Evolutionary conservation across 148 eudicot genomes (phyloP).

Genomic region (Dysphania ambrosioides): DNA sequence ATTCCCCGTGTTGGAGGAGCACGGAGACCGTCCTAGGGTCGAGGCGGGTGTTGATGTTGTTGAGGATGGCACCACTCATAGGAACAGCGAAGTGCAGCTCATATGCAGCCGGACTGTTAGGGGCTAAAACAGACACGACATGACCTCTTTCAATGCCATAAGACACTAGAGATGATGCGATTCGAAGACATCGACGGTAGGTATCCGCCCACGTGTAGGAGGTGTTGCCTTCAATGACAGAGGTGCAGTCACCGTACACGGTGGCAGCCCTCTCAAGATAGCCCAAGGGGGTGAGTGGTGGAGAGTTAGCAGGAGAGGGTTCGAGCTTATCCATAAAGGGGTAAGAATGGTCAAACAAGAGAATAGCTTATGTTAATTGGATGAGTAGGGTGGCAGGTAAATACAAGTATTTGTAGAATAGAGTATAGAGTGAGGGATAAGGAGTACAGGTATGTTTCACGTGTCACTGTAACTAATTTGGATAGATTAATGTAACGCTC

Average conservation of each 20-base stretch:
- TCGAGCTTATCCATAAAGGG: slow-evolving; percentile 48
- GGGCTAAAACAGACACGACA: slow-evolving; percentile 72
- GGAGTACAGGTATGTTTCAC: neutral
- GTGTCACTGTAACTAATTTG: neutral
- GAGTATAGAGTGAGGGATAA: neutral
- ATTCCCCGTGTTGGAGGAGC: slow-evolving; percentile 37
- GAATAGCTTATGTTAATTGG: no score
- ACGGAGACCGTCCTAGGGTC: slow-evolving; percentile 42
- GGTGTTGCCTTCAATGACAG: slow-evolving; percentile 42
- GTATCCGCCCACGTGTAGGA: slow-evolving; percentile 68
- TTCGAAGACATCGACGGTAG: slow-evolving; percentile 39
- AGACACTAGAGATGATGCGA: slow-evolving; percentile 54
- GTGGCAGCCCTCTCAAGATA: slow-evolving; percentile 63
- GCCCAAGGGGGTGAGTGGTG: slow-evolving; percentile 56
- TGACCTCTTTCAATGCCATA: slow-evolving; percentile 35
- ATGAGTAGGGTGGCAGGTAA: no score
- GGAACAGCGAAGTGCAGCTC: slow-evolving; percentile 80
- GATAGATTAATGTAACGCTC: neutral
- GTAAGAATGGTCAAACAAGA: no score
- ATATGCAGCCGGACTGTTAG: slow-evolving; percentile 65
- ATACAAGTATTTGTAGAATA: neutral
- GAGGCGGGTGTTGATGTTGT: slow-evolving; percentile 51
- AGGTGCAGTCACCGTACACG: slow-evolving; percentile 54
- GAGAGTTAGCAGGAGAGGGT: slow-evolving; percentile 51
- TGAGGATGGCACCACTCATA: slow-evolving; percentile 56